These are phyloP conservation scores for Podospora didyma DNA, from an alignment of 495 filamentous ascomycete species.

Conservation along the genomic window DNA sequence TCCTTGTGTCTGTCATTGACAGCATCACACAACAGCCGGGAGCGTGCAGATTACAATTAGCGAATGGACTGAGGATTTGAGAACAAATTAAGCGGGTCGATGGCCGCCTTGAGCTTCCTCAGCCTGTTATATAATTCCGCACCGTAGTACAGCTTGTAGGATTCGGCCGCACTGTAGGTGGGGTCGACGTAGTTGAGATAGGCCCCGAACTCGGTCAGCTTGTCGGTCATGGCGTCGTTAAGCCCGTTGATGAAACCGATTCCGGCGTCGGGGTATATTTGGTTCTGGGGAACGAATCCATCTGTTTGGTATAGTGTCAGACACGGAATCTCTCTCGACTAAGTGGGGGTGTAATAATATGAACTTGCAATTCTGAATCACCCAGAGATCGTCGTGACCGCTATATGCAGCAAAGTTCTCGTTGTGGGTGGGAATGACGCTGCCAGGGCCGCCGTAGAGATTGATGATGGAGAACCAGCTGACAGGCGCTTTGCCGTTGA, in stretches of 20 bases:
- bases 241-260: conserved; percentile 10
- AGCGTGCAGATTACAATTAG: background rate
- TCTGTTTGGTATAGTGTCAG: background rate
- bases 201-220: background rate
- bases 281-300: background rate
- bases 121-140: conserved; percentile 4
- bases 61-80: conserved; percentile 15
- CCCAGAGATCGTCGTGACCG: conserved; percentile 15
- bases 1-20: too few species aligned
- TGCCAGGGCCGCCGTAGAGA: conserved; percentile 18
- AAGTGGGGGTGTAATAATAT: background rate
- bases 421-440: conserved; percentile 3
- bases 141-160: conserved; percentile 13
- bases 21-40: too few species aligned
- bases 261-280: conserved; percentile 4
- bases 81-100: conserved; percentile 14
- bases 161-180: conserved; percentile 3
- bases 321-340: background rate
- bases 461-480: conserved; percentile 14
- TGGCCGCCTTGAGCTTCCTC: conserved; percentile 1
- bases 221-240: conserved; percentile 6
- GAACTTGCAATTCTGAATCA: conserved; percentile 15
- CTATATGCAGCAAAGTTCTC: conserved; percentile 14
- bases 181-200: conserved; percentile 17
- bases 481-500: conserved; percentile 1